These are phyloP conservation scores for Basipetospora sp. DNA, from an alignment of 2,329 filamentous ascomycete genomes.

Conservation along the genomic window DNA sequence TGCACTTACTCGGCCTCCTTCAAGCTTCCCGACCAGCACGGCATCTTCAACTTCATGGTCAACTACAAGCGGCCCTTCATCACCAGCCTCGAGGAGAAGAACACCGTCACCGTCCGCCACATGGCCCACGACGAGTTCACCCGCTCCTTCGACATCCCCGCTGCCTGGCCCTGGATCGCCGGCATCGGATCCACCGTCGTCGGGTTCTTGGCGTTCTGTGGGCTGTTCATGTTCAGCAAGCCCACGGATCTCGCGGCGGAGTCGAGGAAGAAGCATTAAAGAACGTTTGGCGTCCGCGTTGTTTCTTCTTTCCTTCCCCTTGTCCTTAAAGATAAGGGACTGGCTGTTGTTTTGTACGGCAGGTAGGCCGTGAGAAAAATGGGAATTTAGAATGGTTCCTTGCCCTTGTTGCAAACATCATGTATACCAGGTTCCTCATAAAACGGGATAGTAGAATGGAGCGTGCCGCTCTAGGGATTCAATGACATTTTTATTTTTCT, in stretches of 20 bases:
- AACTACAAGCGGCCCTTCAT: constrained; percentile 95
- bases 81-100: constrained; percentile 81
- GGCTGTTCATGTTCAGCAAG: constrained; percentile 67
- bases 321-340: no score
- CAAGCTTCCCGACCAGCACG: constrained; percentile 85
- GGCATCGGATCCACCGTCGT: constrained; percentile 72
- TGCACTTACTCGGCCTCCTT: constrained; percentile 64
- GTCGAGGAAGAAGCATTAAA: constrained; percentile 33
- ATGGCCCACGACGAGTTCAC: constrained; percentile 97
- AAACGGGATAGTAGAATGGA: no score
- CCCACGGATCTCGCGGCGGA: constrained; percentile 22
- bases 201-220: constrained; percentile 75
- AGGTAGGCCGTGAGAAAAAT: neutral
- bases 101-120: constrained; percentile 84
- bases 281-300: no score
- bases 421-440: no score
- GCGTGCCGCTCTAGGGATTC: no score
- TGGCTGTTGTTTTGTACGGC: no score
- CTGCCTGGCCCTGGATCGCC: constrained; percentile 86
- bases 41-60: constrained; percentile 95
- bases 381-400: neutral
- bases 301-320: no score
- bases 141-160: constrained; percentile 75
- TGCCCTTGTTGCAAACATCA: no score
- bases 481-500: no score